A percentile compares a stretch with the other conserved stretches of the same genome.
Conservation (phyloP, 768 basidiomycete species). For the Suillus hirtellus region DNA sequence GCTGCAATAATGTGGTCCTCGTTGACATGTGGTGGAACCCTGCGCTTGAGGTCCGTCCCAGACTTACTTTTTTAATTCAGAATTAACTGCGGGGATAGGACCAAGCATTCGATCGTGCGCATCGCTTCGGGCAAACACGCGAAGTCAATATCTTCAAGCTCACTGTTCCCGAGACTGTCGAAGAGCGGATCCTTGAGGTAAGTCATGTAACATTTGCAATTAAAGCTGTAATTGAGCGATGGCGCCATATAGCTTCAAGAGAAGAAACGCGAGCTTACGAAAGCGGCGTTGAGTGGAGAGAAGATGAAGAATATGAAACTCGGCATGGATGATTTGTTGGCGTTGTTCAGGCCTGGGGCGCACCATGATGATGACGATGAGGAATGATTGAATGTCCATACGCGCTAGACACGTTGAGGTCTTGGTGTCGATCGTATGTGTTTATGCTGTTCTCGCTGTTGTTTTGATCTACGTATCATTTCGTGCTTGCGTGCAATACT, state of each 20-base stretch:
- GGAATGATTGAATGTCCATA: constrained; percentile 13
- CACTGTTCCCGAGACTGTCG: constrained; percentile 83
- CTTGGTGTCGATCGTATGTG: not conserved
- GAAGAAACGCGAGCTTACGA: constrained; percentile 83
- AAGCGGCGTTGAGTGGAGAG: constrained; percentile 84
- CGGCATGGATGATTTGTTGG: constrained; percentile 83
- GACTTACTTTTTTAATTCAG: constrained; percentile 3
- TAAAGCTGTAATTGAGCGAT: not conserved
- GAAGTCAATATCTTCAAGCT: constrained; percentile 90
- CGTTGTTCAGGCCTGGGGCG: constrained; percentile 64
- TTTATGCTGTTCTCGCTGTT: not conserved
- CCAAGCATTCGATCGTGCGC: constrained; percentile 91
- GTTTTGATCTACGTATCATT: not conserved
- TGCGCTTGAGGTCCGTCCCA: constrained; percentile 64
- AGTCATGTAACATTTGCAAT: constrained; percentile 13
- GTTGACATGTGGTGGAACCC: constrained; percentile 97
- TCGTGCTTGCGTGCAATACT: not conserved
- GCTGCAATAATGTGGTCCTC: constrained; percentile 92
- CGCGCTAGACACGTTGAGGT: not conserved
- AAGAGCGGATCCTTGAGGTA: constrained; percentile 80
- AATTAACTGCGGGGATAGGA: constrained; percentile 48
- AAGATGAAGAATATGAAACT: constrained; percentile 85
- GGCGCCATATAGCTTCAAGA: constrained; percentile 67
- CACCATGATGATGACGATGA: constrained; percentile 65
- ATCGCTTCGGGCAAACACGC: constrained; percentile 85